Evolutionary conservation across 2,329 filamentous ascomycete genomes (phyloP).

Genomic region (Reticulascus tulasneorum): DNA sequence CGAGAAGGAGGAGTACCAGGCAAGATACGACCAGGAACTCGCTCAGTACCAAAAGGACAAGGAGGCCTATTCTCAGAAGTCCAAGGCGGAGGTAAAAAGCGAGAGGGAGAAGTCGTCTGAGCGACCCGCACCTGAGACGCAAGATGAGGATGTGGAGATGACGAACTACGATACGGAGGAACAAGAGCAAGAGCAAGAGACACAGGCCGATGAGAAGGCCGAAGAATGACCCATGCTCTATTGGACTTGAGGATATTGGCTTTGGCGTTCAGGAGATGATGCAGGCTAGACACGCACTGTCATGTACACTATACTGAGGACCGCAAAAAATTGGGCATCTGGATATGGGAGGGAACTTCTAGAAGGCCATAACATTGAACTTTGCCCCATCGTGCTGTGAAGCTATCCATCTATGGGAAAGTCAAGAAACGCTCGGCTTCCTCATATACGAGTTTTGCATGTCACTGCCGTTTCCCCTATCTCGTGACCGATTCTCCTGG

Average conservation of each 20-base stretch:
- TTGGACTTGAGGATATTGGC: background rate
- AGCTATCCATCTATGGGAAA: slow-evolving; percentile 9
- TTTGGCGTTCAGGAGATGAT: slow-evolving; percentile 7
- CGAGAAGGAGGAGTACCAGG: slow-evolving; percentile 46
- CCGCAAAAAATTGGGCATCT: no score
- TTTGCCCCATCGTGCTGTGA: slow-evolving; percentile 5
- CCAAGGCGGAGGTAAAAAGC: slow-evolving; percentile 20
- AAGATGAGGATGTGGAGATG: slow-evolving; percentile 49
- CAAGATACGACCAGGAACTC: slow-evolving; percentile 35
- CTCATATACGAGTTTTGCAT: no score
- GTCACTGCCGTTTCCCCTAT: no score
- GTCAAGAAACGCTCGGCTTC: no score
- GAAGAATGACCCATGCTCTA: slow-evolving; percentile 4
- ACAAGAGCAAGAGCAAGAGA: slow-evolving; percentile 22
- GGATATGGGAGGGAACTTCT: background rate
- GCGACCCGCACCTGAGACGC: slow-evolving; percentile 21
- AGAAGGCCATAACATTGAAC: slow-evolving; percentile 1
- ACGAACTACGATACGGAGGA: slow-evolving; percentile 41
- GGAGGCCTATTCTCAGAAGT: slow-evolving; percentile 19
- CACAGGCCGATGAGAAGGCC: slow-evolving; percentile 10
- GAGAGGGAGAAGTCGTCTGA: slow-evolving; percentile 15
- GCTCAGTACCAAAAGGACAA: slow-evolving; percentile 39
- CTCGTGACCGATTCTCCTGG: slow-evolving; percentile 2
- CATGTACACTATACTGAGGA: no score
- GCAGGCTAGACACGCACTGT: no score